Percentiles rank a stretch among this genome's conserved stretches.
These are phyloP conservation scores for Pichia inconspicua DNA, from an alignment of 1,139 yeast genomes.

Conservation along the genomic window DNA sequence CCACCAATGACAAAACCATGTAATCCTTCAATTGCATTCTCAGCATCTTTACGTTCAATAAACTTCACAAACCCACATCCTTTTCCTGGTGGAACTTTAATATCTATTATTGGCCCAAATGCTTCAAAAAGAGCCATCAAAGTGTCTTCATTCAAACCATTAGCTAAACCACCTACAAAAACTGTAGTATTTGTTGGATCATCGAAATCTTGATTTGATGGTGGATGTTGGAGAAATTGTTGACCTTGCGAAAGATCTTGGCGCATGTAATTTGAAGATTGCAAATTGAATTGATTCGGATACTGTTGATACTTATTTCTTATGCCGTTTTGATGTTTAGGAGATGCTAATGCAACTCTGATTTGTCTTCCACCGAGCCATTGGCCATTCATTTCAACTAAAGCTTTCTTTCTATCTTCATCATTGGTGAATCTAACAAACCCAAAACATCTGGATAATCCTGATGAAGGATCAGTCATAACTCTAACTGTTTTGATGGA, in stretches of 20 bases:
- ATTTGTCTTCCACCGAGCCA: conserved; percentile 69
- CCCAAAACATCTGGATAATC: conserved; percentile 80
- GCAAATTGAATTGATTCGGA: conserved; percentile 9
- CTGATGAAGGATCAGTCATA: conserved; percentile 73
- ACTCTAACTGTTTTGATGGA: conserved; percentile 81
- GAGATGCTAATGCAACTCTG: conserved; percentile 68
- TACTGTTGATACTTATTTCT: background rate
- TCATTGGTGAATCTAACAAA: conserved; percentile 76
- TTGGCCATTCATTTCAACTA: conserved; percentile 76
- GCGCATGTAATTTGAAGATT: conserved; percentile 1
- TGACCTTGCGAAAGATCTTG: conserved; percentile 4
- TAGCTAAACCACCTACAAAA: conserved; percentile 85
- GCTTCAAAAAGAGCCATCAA: conserved; percentile 68
- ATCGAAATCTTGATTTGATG: conserved; percentile 21
- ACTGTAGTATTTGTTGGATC: conserved; percentile 88
- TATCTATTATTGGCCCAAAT: conserved; percentile 77
- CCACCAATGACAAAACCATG: conserved; percentile 89
- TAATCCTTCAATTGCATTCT: conserved; percentile 83
- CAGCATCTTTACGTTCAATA: conserved; percentile 73
- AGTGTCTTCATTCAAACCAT: conserved; percentile 69
- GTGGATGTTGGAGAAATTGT: conserved; percentile 11
- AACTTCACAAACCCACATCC: conserved; percentile 93
- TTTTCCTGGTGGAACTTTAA: conserved; percentile 84
- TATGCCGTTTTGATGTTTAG: conserved; percentile 38
- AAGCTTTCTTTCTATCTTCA: conserved; percentile 67